Percentiles rank a stretch among this genome's conserved stretches.
Evolutionary conservation across 1,139 yeast genomes (phyloP).

Genomic region (Pichia sp.): DNA sequence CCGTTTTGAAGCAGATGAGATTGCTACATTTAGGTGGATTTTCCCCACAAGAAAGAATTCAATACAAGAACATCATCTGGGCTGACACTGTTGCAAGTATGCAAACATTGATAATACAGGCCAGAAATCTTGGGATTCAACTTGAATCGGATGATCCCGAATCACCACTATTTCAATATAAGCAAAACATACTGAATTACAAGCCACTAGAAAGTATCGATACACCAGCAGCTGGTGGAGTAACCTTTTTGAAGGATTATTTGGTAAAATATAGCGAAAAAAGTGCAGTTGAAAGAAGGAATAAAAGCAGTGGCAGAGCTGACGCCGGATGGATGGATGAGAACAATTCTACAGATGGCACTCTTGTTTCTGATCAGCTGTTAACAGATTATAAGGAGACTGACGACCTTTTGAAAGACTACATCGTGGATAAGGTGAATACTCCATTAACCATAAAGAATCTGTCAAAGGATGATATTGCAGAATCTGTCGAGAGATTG

Average conservation of each 20-base stretch:
- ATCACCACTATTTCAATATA: conserved; percentile 43
- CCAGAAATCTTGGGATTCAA: conserved; percentile 55
- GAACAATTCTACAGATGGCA: conserved; percentile 8
- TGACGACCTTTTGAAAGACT: conserved; percentile 22
- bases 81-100: conserved; percentile 86
- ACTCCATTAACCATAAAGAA: conserved; percentile 4
- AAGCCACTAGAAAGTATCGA: conserved; percentile 61
- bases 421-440: conserved; percentile 12
- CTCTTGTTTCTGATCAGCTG: conserved; percentile 6
- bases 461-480: conserved; percentile 46
- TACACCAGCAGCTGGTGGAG: conserved; percentile 67
- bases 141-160: conserved; percentile 55
- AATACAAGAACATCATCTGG: conserved; percentile 91
- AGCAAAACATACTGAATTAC: conserved; percentile 49
- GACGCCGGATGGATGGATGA: conserved; percentile 41
- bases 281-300: conserved; percentile 45
- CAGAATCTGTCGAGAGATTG: conserved; percentile 58
- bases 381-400: conserved; percentile 20
- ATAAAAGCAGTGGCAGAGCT: conserved; percentile 54
- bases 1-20: conserved; percentile 90
- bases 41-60: conserved; percentile 69
- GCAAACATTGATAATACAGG: conserved; percentile 74
- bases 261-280: conserved; percentile 59
- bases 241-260: conserved; percentile 57
- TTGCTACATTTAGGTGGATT: conserved; percentile 85